Base-by-base conservation (phyloP, 139 green algal genomes). In the Zygnema circumcarinatum region DNA sequence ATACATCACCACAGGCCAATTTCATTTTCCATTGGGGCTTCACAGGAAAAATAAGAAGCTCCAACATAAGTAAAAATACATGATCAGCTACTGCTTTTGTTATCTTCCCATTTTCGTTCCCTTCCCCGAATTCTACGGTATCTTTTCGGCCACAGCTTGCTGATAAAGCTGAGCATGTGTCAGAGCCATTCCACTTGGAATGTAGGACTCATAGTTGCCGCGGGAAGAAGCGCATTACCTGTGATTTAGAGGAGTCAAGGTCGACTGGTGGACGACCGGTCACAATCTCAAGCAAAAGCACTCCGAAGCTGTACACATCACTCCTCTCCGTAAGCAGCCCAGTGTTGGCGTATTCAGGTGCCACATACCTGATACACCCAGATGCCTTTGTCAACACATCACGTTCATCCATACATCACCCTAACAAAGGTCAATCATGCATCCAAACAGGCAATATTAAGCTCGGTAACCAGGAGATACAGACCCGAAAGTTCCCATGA, bases 271-370 rank as follows among this genome's bases (percentile, higher is more conserved):
- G 40, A 1, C 74, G 25, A 1, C 83, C 83, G 1, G 83, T 88
- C 21, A 87, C 39, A 41, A 88, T 38, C 69, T 88, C 83, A 21
- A 88, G 83, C 25, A 88, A 47, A 2, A 88, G 2, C n/a, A 88
- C 83, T 1, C 83, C 83, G 47, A 87, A 88, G 40, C 83, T 88
- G 74, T 87, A 88, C 83, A 88, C 83, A 47, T 88, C 83, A 42
- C 83, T 88, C 36, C 74, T 36, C 83, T 88, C 83, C 21, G 83
- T 88, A 20, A 88, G 74, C 29, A 88, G 38, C 3, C 74, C 73
- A 16, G 83, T 88, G 73, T 73, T 84, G 2, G 53, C n/a, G 25
- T 88, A 88, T 47, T 88, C 83, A 38, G 83, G 83, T 29, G 72
- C 83, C 25, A 87, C 83, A 74, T 87, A 88, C 0, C 83, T 86